Evolutionary conservation across 805 yeast genomes (phyloP).

Genomic region (Metschnikowia continentalis): DNA sequence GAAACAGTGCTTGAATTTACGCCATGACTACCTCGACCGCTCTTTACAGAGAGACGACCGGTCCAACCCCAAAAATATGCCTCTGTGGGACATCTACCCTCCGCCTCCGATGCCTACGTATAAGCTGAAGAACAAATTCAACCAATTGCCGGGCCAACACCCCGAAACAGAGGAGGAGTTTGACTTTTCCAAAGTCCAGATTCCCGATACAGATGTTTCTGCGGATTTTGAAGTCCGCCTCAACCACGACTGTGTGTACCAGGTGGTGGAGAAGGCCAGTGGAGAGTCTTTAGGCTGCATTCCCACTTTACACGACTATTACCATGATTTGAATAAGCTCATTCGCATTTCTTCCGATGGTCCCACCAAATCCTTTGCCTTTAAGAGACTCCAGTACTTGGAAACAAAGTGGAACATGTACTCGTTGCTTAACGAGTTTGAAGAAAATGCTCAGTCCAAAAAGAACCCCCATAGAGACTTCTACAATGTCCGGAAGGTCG

Average conservation of each 20-base stretch:
- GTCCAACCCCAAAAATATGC: constrained; percentile 80
- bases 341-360: constrained; percentile 84
- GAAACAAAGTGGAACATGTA: constrained; percentile 97
- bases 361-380: constrained; percentile 94
- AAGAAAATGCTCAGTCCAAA: constrained; percentile 86
- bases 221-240: constrained; percentile 37
- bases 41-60: constrained; percentile 64
- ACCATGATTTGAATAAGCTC: constrained; percentile 73
- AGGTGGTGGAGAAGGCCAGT: constrained; percentile 43
- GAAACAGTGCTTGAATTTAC: constrained; percentile 60
- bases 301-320: constrained; percentile 84
- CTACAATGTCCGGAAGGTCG: constrained; percentile 94
- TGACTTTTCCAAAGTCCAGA: constrained; percentile 50
- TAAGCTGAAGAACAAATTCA: constrained; percentile 55
- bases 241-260: constrained; percentile 67
- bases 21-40: constrained; percentile 68
- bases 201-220: constrained; percentile 45
- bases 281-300: constrained; percentile 47
- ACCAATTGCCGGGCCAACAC: constrained; percentile 36
- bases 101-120: constrained; percentile 87
- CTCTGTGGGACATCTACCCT: constrained; percentile 80
- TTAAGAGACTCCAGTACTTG: constrained; percentile 83
- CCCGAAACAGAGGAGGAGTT: constrained; percentile 50
- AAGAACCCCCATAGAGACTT: constrained; percentile 96
- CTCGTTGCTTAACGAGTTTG: constrained; percentile 81